A percentile compares a stretch with the other conserved stretches of the same genome.
phyloP scores from a whole-genome alignment of 495 filamentous ascomycete genomes.

The Astrocystis sublimbata region DNA sequence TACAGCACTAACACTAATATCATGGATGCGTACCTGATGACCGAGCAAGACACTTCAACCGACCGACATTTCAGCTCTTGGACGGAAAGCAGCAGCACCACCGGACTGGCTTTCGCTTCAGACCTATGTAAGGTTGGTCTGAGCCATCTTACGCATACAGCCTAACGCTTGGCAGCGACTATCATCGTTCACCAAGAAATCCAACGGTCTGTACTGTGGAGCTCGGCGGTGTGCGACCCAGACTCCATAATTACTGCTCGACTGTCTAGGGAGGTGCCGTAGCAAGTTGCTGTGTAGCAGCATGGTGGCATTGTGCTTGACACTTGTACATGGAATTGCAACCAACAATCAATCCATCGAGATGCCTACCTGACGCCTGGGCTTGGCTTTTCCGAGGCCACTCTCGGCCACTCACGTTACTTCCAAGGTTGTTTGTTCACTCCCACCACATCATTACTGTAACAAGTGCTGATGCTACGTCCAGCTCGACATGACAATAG shows the following conservation, averaged over 20 bases:
- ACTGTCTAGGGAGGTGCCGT: no score
- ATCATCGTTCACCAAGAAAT: not conserved
- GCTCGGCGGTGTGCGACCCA: slow-evolving; percentile 1
- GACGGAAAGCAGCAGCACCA: slow-evolving; percentile 6
- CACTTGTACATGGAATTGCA: no score
- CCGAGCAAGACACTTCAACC: slow-evolving; percentile 10
- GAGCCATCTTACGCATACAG: slow-evolving; percentile 11
- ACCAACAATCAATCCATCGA: slow-evolving; percentile 2
- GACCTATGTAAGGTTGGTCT: not conserved
- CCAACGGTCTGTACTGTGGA: not conserved
- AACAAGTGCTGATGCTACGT: slow-evolving; percentile 6
- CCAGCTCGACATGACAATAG: slow-evolving; percentile 2
- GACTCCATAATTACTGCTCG: no score
- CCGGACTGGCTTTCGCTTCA: not conserved
- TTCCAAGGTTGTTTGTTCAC: not conserved
- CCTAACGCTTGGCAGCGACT: not conserved
- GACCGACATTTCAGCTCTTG: slow-evolving; percentile 19
- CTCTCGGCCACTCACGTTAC: not conserved
- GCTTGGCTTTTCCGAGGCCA: not conserved
- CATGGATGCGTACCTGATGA: no score
- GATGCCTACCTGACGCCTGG: not conserved
- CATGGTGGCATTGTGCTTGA: not conserved
- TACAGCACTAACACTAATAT: no score
- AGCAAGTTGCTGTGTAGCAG: not conserved
- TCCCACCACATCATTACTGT: not conserved